phyloP scores from a whole-genome alignment of 495 filamentous ascomycete genomes.

The Talaromyces adpressus region DNA sequence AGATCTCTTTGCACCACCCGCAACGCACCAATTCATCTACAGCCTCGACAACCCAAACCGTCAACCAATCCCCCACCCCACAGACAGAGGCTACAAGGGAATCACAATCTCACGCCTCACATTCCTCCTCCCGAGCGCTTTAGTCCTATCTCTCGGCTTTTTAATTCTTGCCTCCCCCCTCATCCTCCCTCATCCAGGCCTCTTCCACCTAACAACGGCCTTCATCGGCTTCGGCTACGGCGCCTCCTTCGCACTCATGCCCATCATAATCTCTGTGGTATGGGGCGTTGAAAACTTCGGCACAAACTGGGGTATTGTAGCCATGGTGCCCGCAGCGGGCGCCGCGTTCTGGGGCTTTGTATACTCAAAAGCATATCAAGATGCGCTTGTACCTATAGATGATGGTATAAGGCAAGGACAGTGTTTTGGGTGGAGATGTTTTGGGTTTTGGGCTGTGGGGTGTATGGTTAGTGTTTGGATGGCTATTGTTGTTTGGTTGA shows the following conservation, averaged over 20 bases:
- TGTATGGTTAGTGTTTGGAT: slow-evolving; percentile 63
- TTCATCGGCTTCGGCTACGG: slow-evolving; percentile 87
- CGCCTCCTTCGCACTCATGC: slow-evolving; percentile 78
- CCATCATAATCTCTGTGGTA: slow-evolving; percentile 87
- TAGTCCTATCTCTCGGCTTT: slow-evolving; percentile 71
- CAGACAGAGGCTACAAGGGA: slow-evolving; percentile 15
- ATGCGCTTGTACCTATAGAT: slow-evolving; percentile 29
- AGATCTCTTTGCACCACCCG: slow-evolving; percentile 74
- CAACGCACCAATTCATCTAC: slow-evolving; percentile 29
- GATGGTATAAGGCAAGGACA: slow-evolving; percentile 23
- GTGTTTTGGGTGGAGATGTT: slow-evolving; percentile 71
- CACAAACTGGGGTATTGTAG: slow-evolving; percentile 95
- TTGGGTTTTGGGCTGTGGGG: slow-evolving; percentile 78
- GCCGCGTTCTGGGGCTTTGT: slow-evolving; percentile 80
- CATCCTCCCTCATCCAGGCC: slow-evolving; percentile 55
- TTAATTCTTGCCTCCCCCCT: slow-evolving; percentile 65
- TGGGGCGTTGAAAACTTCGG: slow-evolving; percentile 99
- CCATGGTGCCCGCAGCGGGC: slow-evolving; percentile 79
- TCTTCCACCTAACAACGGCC: slow-evolving; percentile 75
- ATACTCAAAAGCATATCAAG: slow-evolving; percentile 76
- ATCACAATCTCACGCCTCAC: slow-evolving; percentile 66
- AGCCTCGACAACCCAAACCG: slow-evolving; percentile 25
- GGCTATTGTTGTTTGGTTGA: slow-evolving; percentile 63
- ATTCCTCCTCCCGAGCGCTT: slow-evolving; percentile 69
- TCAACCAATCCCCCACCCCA: slow-evolving; percentile 17